phyloP scores from a whole-genome alignment of 257 asterid genomes.

The Plectranthus barbatus region DNA sequence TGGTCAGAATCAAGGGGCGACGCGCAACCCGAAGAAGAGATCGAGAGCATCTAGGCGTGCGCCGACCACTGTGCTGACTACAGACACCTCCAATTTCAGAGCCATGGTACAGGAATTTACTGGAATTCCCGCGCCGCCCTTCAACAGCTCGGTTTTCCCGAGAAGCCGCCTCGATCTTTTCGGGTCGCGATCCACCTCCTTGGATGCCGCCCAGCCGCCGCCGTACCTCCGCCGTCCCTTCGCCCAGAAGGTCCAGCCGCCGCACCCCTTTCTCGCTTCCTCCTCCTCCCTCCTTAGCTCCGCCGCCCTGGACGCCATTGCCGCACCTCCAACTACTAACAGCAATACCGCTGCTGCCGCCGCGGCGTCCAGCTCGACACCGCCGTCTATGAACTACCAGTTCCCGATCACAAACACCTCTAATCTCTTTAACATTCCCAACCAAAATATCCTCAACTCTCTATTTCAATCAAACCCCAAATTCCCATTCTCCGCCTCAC shows the following conservation, averaged over 20 bases:
- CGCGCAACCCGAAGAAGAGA: constrained; percentile 70
- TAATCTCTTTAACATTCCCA: constrained; percentile 29
- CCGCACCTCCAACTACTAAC: neutral
- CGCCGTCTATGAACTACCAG: constrained; percentile 17
- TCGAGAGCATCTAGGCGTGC: constrained; percentile 90
- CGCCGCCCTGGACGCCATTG: constrained; percentile 5
- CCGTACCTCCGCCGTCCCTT: constrained; percentile 59
- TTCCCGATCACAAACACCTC: constrained; percentile 18
- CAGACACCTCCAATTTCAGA: constrained; percentile 76
- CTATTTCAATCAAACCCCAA: constrained; percentile 39
- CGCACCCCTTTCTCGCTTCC: constrained; percentile 25
- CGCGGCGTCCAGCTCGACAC: neutral
- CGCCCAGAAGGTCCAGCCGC: constrained; percentile 42
- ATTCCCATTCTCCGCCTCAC: constrained; percentile 20
- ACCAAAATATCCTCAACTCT: constrained; percentile 31
- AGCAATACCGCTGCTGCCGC: neutral
- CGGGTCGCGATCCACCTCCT: constrained; percentile 30
- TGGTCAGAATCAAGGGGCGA: constrained; percentile 18
- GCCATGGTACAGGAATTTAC: constrained; percentile 96
- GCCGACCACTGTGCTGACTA: constrained; percentile 87
- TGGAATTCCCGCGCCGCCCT: constrained; percentile 85
- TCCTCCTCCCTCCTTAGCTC: neutral
- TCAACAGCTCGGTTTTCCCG: constrained; percentile 32
- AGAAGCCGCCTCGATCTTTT: constrained; percentile 48
- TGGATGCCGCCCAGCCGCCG: constrained; percentile 25